Evolutionary conservation across 306 rosid species (phyloP), one percentile per base, ranked within the genome.

Genomic region (Prunus campanulata): DNA sequence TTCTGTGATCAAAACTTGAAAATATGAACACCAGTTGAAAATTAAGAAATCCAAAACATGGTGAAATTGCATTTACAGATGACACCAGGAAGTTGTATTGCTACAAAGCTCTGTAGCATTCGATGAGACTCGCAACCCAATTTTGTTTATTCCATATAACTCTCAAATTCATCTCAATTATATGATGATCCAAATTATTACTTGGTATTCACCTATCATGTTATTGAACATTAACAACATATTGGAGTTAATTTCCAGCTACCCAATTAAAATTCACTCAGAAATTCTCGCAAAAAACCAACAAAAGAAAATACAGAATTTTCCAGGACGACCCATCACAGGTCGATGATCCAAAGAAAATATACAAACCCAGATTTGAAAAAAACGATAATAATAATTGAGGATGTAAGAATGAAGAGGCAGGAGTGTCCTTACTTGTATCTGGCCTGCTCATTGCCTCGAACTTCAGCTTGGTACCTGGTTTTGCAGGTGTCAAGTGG

Each of bases 401-500:
- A 74, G 16, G 24, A 39, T 20, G 9, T 3, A 20, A 32, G 44
- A 39, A 39, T 39, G 44, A 39, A 39, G 20, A 63, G 7, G 24
- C 39, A 27, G 12, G 46, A 4, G 14, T 66, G 24, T 46, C 74
- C 0, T n/a, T 35, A 90, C 99, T 88, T 89, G 84, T 96, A 96
- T 71, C 80, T 92, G 81, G 73, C 90, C 76, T 25, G 86, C 59
- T 89, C 97, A 70, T 88, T 86, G 66, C 88, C 84, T 74, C 84
- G 89, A 84, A 78, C 95, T 81, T 96, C 99, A 19, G 99, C 99
- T 82, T 96, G 99, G 77, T 86, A 92, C 85, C 88, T 92, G 77
- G 99, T 91, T 79, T 96, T 96, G 84, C 98, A 92, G 60, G 97
- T 96, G 74, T 96, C 99, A 16, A 96, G 96, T 0, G 99, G 99